phyloP scores from a whole-genome alignment of 164 flowering plant species.

The Platanus orientalis region DNA sequence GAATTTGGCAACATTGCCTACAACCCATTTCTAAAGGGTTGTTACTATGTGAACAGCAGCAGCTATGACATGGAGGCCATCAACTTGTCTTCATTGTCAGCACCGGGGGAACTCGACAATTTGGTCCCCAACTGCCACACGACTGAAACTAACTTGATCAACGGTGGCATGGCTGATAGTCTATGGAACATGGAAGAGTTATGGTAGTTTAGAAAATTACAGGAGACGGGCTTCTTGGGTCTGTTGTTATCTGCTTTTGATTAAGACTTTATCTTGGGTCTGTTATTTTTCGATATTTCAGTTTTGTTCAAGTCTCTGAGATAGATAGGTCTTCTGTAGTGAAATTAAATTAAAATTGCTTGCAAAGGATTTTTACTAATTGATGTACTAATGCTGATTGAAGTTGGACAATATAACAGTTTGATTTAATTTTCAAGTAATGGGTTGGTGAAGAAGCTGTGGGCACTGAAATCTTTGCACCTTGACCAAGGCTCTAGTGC shows the following conservation, averaged over 20 bases:
- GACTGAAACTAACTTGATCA: slow-evolving; percentile 33
- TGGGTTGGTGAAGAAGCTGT: slow-evolving; percentile 7
- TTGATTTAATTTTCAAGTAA: background rate
- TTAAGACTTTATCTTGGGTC: background rate
- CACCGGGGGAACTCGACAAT: slow-evolving; percentile 6
- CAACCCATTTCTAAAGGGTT: slow-evolving; percentile 11
- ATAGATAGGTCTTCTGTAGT: background rate
- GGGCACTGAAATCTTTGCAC: slow-evolving; percentile 1
- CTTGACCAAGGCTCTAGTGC: slow-evolving; percentile 3
- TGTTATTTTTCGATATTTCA: background rate
- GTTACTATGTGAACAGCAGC: slow-evolving; percentile 16
- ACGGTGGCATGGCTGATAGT: slow-evolving; percentile 24
- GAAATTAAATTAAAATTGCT: background rate
- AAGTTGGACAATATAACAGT: background rate
- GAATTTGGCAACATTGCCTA: slow-evolving; percentile 9
- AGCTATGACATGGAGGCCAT: slow-evolving; percentile 30
- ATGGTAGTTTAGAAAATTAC: slow-evolving; percentile 34
- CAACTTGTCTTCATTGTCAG: slow-evolving; percentile 25
- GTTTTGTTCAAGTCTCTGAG: background rate
- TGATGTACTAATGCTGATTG: background rate
- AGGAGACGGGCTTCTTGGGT: slow-evolving; percentile 7
- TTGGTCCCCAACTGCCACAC: slow-evolving; percentile 18
- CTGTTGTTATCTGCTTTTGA: background rate
- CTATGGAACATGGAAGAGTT: slow-evolving; percentile 53
- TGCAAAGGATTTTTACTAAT: background rate